Conservation (phyloP, 2,329 filamentous ascomycete genomes). For the Fusarium sp. region DNA sequence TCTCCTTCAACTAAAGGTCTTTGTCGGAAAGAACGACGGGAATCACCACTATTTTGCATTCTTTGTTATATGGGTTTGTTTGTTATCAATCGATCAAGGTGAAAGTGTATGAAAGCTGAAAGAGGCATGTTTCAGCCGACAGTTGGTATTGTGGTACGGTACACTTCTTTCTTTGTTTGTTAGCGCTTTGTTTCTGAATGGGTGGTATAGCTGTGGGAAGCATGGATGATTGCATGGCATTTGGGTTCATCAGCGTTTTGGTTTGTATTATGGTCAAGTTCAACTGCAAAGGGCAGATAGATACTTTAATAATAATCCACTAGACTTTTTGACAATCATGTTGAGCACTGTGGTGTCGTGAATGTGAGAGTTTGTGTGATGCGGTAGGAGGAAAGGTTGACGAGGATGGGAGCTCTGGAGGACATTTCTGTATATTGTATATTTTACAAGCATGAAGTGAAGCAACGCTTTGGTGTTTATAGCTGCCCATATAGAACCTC, state of each 20-base stretch:
- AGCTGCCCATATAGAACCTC: no score
- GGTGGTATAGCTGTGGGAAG: background rate
- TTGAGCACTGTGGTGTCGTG: background rate
- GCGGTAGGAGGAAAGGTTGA: background rate
- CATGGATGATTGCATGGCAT: background rate
- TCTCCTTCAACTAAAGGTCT: conserved; percentile 32
- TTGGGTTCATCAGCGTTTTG: background rate
- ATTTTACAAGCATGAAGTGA: background rate
- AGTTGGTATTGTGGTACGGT: conserved; percentile 3
- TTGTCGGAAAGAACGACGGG: background rate
- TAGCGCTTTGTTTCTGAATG: conserved; percentile 13
- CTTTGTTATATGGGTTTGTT: conserved; percentile 9
- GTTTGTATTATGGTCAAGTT: conserved; percentile 14
- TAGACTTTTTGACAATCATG: background rate
- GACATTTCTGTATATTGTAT: background rate
- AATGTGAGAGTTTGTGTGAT: background rate
- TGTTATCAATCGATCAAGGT: background rate
- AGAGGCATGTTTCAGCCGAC: conserved; percentile 7
- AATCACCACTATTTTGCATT: background rate
- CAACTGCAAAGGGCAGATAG: background rate
- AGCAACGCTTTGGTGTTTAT: background rate
- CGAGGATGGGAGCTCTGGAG: background rate
- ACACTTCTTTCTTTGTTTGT: conserved; percentile 9
- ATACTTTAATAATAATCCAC: background rate
- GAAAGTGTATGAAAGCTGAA: conserved; percentile 12